phyloP scores from a whole-genome alignment of 192 early-diverging fungal species.

The Coemansia sp. region DNA sequence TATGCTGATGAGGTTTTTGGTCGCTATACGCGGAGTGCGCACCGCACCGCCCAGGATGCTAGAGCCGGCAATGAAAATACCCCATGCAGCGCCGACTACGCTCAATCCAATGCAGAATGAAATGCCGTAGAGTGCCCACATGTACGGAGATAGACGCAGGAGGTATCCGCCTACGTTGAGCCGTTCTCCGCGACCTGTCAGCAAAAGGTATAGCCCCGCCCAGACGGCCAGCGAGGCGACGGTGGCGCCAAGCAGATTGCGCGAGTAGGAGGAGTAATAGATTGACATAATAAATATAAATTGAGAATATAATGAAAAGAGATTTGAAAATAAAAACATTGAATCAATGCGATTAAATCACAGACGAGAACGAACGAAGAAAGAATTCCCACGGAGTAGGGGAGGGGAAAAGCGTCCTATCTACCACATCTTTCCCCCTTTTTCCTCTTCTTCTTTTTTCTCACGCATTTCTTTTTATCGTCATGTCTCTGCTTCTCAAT shows the following conservation, averaged over 20 bases:
- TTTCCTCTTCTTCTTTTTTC: not conserved
- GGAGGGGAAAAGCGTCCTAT: not conserved
- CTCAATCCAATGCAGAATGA: constrained; percentile 81
- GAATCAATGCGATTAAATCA: not conserved
- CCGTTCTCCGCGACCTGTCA: constrained; percentile 82
- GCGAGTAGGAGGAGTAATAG: constrained; percentile 23
- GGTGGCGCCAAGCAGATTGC: constrained; percentile 11
- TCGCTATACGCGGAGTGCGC: constrained; percentile 84
- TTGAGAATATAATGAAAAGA: too few relatives aligned
- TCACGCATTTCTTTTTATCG: too few relatives aligned
- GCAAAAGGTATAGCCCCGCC: constrained; percentile 72
- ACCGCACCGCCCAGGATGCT: constrained; percentile 87
- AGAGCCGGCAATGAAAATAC: constrained; percentile 92
- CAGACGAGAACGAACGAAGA: not conserved
- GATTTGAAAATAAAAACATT: not conserved
- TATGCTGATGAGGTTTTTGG: constrained; percentile 97
- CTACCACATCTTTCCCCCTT: not conserved
- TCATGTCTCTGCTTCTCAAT: not conserved
- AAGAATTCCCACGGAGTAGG: not conserved
- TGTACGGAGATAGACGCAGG: constrained; percentile 73
- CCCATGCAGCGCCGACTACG: constrained; percentile 95
- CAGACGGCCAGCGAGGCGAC: constrained; percentile 20
- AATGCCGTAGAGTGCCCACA: constrained; percentile 86
- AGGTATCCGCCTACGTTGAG: constrained; percentile 87
- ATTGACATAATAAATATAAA: not conserved